These are phyloP conservation scores for Grammothele lineata DNA, from an alignment of 768 basidiomycete species.

Conservation along the genomic window DNA sequence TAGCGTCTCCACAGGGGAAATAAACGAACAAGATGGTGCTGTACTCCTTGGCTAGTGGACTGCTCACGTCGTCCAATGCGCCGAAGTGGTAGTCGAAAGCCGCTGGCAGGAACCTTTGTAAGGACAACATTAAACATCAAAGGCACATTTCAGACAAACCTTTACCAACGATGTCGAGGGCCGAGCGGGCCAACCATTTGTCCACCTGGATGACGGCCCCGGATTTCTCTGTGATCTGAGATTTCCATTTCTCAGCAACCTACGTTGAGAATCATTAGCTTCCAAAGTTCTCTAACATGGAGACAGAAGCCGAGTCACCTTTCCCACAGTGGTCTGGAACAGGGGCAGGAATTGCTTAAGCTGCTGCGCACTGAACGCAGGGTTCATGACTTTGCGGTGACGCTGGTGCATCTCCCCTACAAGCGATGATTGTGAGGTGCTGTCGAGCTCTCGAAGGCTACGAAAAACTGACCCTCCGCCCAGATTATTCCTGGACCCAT, in stretches of 20 bases:
- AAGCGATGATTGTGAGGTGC: too few relatives aligned
- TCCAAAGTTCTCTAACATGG: too few relatives aligned
- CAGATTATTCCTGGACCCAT: constrained; percentile 2
- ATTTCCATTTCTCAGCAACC: constrained; percentile 21
- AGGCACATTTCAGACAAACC: neutral
- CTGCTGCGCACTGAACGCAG: constrained; percentile 15
- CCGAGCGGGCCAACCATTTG: constrained; percentile 16
- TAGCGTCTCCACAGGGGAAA: too few relatives aligned
- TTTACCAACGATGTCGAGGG: constrained; percentile 21
- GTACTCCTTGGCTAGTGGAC: constrained; percentile 13
- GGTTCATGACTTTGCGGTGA: constrained; percentile 20
- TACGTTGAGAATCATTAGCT: neutral
- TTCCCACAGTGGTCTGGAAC: constrained; percentile 14
- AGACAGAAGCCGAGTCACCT: constrained; percentile 2
- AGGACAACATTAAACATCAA: neutral
- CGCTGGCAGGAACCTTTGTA: constrained; percentile 4
- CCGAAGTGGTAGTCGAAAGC: constrained; percentile 20
- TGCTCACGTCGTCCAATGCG: constrained; percentile 9
- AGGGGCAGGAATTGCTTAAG: constrained; percentile 17
- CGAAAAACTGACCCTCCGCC: neutral
- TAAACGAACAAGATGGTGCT: constrained; percentile 14
- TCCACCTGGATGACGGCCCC: constrained; percentile 1
- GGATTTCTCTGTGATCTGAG: neutral
- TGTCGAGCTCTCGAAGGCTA: too few relatives aligned
- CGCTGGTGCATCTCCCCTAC: constrained; percentile 14